Evolutionary conservation across 805 yeast genomes (phyloP).

Genomic region (Spencermartinsiella europaea): DNA sequence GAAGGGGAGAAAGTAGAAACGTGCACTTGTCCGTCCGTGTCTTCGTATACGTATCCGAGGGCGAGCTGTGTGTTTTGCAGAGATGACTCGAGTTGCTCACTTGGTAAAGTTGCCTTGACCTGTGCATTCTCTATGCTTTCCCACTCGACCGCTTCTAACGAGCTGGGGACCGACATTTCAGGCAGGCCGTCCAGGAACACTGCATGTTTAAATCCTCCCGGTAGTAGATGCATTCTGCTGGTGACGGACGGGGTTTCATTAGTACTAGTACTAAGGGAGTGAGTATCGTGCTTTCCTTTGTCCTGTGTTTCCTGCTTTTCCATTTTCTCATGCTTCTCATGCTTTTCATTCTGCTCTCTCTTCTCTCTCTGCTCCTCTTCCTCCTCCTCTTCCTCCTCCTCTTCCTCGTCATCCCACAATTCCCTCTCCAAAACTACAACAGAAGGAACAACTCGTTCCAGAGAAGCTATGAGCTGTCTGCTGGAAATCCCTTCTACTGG

Average conservation of each 20-base stretch:
- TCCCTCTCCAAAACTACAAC: conserved; percentile 5
- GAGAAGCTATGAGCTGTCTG: conserved; percentile 3
- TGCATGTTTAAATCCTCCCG: neutral
- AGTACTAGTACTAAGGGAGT: neutral
- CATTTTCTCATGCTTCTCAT: conserved; percentile 7
- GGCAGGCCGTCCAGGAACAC: neutral
- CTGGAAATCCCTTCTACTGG: conserved; percentile 5
- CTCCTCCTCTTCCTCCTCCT: conserved; percentile 5
- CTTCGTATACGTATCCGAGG: conserved; percentile 10
- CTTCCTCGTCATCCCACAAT: conserved; percentile 5
- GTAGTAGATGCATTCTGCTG: no score
- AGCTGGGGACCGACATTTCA: neutral
- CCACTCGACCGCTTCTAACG: neutral
- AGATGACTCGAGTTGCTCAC: neutral
- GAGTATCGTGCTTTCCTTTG: neutral
- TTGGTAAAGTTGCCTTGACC: neutral
- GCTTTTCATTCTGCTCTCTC: conserved; percentile 3
- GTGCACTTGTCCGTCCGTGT: conserved; percentile 3
- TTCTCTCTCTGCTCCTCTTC: conserved; percentile 1
- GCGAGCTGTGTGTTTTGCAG: neutral
- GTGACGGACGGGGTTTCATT: neutral
- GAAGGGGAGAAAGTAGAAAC: conserved; percentile 16
- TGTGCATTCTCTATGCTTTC: neutral
- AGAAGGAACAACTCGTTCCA: conserved; percentile 1
- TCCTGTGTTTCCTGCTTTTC: conserved; percentile 5